Evolutionary conservation across 1,284 basidiomycete genomes (phyloP).

Genomic region (Trichosporon coremiiforme): DNA sequence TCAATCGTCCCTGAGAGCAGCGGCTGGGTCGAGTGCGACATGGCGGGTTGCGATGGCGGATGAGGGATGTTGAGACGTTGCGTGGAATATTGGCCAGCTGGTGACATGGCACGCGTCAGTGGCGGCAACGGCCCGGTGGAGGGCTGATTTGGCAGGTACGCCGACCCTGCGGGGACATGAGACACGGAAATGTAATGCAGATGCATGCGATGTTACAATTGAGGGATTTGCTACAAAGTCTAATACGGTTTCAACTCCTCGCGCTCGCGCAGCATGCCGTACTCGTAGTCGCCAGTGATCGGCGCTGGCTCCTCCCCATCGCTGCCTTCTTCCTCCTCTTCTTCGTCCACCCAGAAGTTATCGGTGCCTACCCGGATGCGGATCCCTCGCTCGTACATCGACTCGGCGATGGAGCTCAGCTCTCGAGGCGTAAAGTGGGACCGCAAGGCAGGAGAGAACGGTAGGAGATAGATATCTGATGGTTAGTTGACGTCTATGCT

Average conservation of each 20-base stretch:
- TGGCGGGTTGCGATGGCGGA: conserved; percentile 37
- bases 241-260: conserved; percentile 50
- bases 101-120: conserved; percentile 19
- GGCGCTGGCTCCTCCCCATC: conserved; percentile 50
- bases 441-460: conserved; percentile 71
- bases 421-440: conserved; percentile 68
- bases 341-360: conserved; percentile 58
- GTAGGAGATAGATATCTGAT: conserved; percentile 79
- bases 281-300: conserved; percentile 40
- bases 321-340: conserved; percentile 50
- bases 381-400: conserved; percentile 79
- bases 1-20: conserved; percentile 57
- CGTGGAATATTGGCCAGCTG: neutral
- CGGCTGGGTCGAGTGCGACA: conserved; percentile 35
- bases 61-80: conserved; percentile 6
- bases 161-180: neutral
- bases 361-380: conserved; percentile 71
- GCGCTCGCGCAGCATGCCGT: conserved; percentile 45
- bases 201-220: conserved; percentile 2
- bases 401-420: conserved; percentile 68
- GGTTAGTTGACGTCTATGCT: neutral
- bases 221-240: conserved; percentile 16
- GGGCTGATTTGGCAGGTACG: conserved; percentile 6
- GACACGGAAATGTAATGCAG: neutral
- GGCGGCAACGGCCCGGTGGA: conserved; percentile 3